phyloP scores from a whole-genome alignment of 495 filamentous ascomycete species.

The Trichoderma asperelloides region DNA sequence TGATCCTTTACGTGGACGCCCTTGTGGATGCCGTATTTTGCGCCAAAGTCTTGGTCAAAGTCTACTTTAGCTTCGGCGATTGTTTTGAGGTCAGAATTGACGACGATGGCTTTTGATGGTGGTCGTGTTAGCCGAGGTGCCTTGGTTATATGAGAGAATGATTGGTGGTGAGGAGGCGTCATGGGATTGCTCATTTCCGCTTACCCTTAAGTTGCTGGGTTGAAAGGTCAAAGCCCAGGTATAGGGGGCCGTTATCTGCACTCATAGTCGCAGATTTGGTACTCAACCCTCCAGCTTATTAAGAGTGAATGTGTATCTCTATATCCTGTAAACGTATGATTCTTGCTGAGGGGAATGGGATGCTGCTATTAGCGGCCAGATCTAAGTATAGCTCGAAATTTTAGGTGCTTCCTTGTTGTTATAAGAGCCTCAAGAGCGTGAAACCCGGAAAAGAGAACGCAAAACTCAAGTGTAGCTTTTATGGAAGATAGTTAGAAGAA shows the following conservation, averaged over 20 bases:
- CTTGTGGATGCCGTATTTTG: conserved; percentile 78
- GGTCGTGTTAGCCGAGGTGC: not conserved
- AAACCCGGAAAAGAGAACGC: too few relatives aligned
- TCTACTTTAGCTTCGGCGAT: conserved; percentile 67
- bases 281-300: too few relatives aligned
- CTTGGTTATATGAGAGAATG: not conserved
- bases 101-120: conserved; percentile 52
- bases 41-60: conserved; percentile 60
- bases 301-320: too few relatives aligned
- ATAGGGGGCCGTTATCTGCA: conserved; percentile 48
- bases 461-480: too few relatives aligned
- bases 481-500: not conserved
- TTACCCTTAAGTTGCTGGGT: conserved; percentile 90
- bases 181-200: conserved; percentile 10
- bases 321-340: too few relatives aligned
- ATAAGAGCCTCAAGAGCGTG: too few relatives aligned
- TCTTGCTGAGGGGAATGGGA: too few relatives aligned
- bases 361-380: too few relatives aligned
- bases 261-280: conserved; percentile 24
- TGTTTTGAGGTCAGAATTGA: conserved; percentile 70
- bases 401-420: too few relatives aligned
- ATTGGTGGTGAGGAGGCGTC: not conserved
- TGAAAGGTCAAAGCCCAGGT: conserved; percentile 90
- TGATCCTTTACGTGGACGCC: conserved; percentile 74
- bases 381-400: too few relatives aligned